Evolutionary conservation across 441 rosid species (phyloP).

Genomic region (Geranium incanum): DNA sequence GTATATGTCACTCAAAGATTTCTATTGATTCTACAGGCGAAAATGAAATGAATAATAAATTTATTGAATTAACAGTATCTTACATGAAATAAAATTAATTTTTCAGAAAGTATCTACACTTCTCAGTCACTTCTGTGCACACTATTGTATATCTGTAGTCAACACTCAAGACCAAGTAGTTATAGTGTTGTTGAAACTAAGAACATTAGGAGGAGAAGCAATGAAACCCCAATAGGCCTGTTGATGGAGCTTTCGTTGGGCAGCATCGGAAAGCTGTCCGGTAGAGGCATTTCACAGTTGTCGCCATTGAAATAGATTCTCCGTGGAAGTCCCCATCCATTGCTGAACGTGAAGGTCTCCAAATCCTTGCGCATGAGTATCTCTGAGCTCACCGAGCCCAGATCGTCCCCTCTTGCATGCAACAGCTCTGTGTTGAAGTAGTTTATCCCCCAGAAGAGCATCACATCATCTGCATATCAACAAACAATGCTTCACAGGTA

Average conservation of each 20-base stretch:
- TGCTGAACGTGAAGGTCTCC: constrained; percentile 35
- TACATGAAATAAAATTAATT: neutral
- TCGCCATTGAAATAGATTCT: constrained; percentile 45
- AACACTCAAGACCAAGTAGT: neutral
- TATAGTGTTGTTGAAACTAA: neutral
- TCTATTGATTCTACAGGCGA: too few relatives aligned
- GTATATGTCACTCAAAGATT: too few relatives aligned
- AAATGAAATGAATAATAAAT: neutral
- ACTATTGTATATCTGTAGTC: neutral
- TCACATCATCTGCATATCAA: constrained; percentile 37
- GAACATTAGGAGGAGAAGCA: neutral
- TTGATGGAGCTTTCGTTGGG: constrained; percentile 30
- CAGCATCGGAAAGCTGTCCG: constrained; percentile 44
- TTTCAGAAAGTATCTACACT: neutral
- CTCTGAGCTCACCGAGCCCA: constrained; percentile 44
- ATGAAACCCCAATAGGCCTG: constrained; percentile 11
- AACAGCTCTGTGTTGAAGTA: constrained; percentile 34
- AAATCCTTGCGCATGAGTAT: constrained; percentile 40
- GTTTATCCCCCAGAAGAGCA: constrained; percentile 46
- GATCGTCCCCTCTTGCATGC: constrained; percentile 20
- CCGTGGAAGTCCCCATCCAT: constrained; percentile 46
- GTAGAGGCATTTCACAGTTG: constrained; percentile 41
- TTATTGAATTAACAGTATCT: neutral
- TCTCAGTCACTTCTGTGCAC: neutral
- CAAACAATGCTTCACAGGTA: too few relatives aligned